phyloP scores from a whole-genome alignment of 1,139 yeast genomes.

The Taphrina deformans region DNA sequence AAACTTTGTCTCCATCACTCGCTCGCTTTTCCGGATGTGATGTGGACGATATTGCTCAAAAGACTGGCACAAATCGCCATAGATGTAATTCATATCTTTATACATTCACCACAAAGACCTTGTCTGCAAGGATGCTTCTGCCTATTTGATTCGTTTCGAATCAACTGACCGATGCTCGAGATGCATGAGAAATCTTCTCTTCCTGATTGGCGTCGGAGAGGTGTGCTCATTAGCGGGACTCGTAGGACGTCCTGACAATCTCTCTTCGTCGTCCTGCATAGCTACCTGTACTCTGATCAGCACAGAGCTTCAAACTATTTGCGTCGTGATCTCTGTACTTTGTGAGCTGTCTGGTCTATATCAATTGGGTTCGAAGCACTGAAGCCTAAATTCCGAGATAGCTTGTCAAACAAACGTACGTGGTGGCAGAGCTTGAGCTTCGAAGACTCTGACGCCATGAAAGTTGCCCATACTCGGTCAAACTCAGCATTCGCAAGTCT shows the following conservation, averaged over 20 bases:
- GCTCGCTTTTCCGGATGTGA: too few relatives aligned
- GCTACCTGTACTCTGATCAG: background rate
- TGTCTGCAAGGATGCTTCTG: background rate
- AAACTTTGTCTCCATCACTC: too few relatives aligned
- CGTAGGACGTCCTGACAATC: background rate
- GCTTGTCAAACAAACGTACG: background rate
- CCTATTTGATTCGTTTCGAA: too few relatives aligned
- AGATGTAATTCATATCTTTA: too few relatives aligned
- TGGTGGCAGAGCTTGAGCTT: background rate
- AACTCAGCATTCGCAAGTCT: background rate
- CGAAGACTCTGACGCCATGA: background rate
- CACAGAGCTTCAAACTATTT: too few relatives aligned
- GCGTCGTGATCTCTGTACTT: too few relatives aligned
- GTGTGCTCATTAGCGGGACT: background rate
- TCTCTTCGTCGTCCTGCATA: background rate
- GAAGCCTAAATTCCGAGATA: background rate
- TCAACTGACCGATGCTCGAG: background rate
- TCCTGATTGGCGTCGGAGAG: background rate
- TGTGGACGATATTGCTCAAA: too few relatives aligned
- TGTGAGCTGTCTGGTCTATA: background rate
- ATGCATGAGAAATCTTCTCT: background rate
- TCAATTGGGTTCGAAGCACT: background rate
- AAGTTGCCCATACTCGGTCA: background rate
- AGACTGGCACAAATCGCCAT: too few relatives aligned
- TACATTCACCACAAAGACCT: too few relatives aligned